Conservation (phyloP, 805 yeast species). For the Ogataea siamensis region DNA sequence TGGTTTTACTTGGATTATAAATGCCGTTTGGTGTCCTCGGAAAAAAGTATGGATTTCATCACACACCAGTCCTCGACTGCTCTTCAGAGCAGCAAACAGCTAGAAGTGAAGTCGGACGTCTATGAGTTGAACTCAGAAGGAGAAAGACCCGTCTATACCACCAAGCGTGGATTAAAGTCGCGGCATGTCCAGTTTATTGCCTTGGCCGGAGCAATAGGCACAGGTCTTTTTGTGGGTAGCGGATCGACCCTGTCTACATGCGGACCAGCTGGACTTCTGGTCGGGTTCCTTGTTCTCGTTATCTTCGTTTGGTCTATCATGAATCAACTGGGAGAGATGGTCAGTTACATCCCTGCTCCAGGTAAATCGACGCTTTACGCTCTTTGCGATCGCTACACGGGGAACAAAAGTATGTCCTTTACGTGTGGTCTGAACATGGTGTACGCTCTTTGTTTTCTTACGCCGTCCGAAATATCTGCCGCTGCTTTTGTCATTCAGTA, state of each 20-base stretch:
- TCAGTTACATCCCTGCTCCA: constrained; percentile 56
- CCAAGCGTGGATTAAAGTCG: constrained; percentile 43
- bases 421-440: constrained; percentile 39
- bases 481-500: constrained; percentile 58
- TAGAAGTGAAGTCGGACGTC: constrained; percentile 3
- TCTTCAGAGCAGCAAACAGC: constrained; percentile 1
- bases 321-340: constrained; percentile 65
- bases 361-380: constrained; percentile 42
- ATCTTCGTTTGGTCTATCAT: constrained; percentile 63
- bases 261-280: constrained; percentile 41
- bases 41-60: background rate
- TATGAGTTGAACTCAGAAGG: constrained; percentile 9
- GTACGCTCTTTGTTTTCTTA: constrained; percentile 34
- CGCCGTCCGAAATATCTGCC: constrained; percentile 54
- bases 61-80: constrained; percentile 1
- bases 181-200: constrained; percentile 64
- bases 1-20: background rate
- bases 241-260: constrained; percentile 37
- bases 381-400: constrained; percentile 30
- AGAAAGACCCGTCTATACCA: constrained; percentile 9
- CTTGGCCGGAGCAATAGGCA: constrained; percentile 71
- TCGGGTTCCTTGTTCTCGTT: constrained; percentile 64
- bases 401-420: constrained; percentile 29
- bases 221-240: constrained; percentile 54
- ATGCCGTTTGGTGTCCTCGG: constrained; percentile 3